Evolutionary conservation across 2,329 filamentous ascomycete genomes (phyloP).

Genomic region (Coleophoma eucalyptorum): DNA sequence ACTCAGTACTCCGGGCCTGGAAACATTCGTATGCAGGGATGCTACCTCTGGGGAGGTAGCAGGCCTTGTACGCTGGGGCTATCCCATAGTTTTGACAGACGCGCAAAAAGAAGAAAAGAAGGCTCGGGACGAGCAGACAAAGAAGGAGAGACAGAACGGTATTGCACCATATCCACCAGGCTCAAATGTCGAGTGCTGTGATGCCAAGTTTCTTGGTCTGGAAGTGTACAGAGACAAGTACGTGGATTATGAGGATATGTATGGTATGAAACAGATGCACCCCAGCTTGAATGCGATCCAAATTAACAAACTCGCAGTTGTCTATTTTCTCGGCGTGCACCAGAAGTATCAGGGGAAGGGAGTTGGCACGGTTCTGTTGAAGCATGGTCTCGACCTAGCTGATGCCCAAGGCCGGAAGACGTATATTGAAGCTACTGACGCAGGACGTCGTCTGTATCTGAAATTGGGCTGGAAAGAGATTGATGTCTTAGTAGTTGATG

Average conservation of each 20-base stretch:
- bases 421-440: conserved; percentile 35
- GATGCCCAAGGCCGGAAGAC: conserved; percentile 27
- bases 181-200: conserved; percentile 22
- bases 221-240: conserved; percentile 23
- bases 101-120: conserved; percentile 7
- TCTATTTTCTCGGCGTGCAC: conserved; percentile 31
- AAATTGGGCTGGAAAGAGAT: conserved; percentile 32
- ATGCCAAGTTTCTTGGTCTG: conserved; percentile 26
- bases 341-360: conserved; percentile 32
- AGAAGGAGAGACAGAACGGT: conserved; percentile 5
- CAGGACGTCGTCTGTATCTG: conserved; percentile 32
- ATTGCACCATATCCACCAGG: conserved; percentile 25
- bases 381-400: conserved; percentile 30
- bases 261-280: conserved; percentile 22
- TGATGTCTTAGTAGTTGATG: conserved; percentile 27
- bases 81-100: conserved; percentile 23
- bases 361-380: conserved; percentile 29
- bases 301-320: conserved; percentile 20
- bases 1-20: conserved; percentile 23
- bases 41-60: conserved; percentile 21
- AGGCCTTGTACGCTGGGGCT: conserved; percentile 30
- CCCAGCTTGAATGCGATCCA: too few relatives aligned
- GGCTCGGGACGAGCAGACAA: conserved; percentile 1
- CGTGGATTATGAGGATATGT: conserved; percentile 25
- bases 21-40: conserved; percentile 31